Evolutionary conservation across 257 asterid genomes (phyloP).

Genomic region (Ballota nigra): DNA sequence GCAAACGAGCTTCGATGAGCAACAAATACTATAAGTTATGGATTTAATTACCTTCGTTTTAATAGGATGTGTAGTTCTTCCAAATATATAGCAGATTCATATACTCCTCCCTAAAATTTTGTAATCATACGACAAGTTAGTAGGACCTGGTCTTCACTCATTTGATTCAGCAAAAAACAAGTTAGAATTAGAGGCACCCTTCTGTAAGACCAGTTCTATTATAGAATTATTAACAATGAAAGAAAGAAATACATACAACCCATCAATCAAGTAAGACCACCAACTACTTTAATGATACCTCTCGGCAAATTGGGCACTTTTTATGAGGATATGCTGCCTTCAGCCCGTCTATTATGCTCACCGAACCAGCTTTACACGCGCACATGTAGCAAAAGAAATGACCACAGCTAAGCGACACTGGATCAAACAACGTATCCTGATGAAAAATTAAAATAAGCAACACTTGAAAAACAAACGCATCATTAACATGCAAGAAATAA

Average conservation of each 20-base stretch:
- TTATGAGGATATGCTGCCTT: constrained; percentile 44
- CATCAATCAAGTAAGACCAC: not conserved
- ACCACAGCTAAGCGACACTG: constrained; percentile 81
- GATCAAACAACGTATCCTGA: constrained; percentile 92
- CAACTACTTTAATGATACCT: constrained; percentile 63
- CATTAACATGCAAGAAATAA: not conserved
- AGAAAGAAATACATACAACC: not conserved
- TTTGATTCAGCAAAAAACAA: no score
- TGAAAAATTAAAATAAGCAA: not conserved
- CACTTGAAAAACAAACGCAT: not conserved
- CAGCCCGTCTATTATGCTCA: constrained; percentile 80
- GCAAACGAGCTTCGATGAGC: not conserved
- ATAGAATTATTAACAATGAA: not conserved
- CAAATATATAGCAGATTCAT: constrained; percentile 67
- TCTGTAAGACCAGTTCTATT: not conserved
- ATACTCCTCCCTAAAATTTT: constrained; percentile 45
- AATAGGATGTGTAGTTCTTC: constrained; percentile 83
- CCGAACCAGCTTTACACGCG: constrained; percentile 91
- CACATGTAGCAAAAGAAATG: constrained; percentile 88
- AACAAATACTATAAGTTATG: not conserved
- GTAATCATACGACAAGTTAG: not conserved
- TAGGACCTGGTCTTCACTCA: not conserved
- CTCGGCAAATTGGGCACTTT: constrained; percentile 90
- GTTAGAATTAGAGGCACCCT: no score
- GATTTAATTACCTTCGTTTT: constrained; percentile 50